Conservation (phyloP, 192 early-diverging fungal genomes). For the Obelidium mucronatum region DNA sequence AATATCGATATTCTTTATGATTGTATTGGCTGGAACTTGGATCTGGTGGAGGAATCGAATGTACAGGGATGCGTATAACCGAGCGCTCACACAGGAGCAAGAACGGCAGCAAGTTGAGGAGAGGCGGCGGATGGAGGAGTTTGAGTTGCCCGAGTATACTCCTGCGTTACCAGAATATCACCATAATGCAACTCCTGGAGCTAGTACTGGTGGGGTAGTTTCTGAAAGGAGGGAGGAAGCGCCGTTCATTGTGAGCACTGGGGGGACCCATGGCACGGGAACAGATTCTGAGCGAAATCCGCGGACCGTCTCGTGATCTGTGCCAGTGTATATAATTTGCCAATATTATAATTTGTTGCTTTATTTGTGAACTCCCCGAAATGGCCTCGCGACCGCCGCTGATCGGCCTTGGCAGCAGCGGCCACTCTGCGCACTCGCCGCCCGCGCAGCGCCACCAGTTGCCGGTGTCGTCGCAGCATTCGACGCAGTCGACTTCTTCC, state of each 20-base stretch:
- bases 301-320: neutral
- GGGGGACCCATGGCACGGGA: neutral
- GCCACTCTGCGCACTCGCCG: neutral
- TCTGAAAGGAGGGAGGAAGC: neutral
- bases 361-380: neutral
- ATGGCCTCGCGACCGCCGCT: too few species aligned
- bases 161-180: constrained; percentile 1
- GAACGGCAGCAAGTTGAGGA: neutral
- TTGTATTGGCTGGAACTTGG: too few species aligned
- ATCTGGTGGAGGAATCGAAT: too few species aligned
- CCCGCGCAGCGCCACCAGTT: neutral
- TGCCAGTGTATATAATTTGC: neutral
- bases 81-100: neutral
- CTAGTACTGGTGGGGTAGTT: neutral
- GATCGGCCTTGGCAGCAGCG: too few species aligned
- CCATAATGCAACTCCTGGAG: too few species aligned
- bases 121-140: neutral
- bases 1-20: neutral
- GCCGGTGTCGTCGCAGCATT: neutral
- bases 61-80: too few species aligned
- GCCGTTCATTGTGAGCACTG: neutral
- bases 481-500: neutral
- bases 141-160: constrained; percentile 15
- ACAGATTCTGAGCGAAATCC: neutral
- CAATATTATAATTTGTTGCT: neutral